Percentiles rank a stretch among this genome's conserved stretches.
These are phyloP conservation scores for Trifolium pratense DNA, from an alignment of 306 rosid species.

Conservation along the genomic window DNA sequence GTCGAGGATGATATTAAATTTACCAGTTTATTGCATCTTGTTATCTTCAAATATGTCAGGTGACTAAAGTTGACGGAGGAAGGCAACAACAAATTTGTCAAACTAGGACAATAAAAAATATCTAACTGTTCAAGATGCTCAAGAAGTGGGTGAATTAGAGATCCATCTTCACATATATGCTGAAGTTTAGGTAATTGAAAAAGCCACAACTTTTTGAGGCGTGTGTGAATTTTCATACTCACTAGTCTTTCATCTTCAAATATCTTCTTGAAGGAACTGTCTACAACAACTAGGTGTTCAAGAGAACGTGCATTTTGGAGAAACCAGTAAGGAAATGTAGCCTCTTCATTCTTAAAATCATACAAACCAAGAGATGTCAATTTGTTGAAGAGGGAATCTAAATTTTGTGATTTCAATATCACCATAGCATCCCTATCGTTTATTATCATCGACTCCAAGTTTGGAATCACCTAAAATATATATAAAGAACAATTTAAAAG, in stretches of 20 bases:
- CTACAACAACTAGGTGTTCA: not conserved
- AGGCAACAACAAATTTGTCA: not conserved
- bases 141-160: not conserved
- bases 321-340: too few relatives aligned
- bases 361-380: not conserved
- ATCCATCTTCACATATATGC: not conserved
- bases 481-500: not conserved
- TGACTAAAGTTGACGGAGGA: not conserved
- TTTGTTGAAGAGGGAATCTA: not conserved
- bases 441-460: not conserved
- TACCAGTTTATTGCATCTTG: not conserved
- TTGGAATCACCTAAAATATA: not conserved
- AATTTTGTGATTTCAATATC: not conserved
- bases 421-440: not conserved
- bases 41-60: not conserved
- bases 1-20: not conserved
- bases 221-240: not conserved
- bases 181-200: not conserved
- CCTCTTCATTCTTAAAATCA: not conserved
- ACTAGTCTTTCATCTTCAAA: not conserved
- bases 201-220: not conserved
- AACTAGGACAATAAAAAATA: not conserved
- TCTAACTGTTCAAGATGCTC: not conserved
- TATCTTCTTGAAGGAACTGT: not conserved
- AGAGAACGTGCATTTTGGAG: not conserved